Conservation (phyloP, 2,329 filamentous ascomycete genomes). For the Pseudogymnoascus sp. region DNA sequence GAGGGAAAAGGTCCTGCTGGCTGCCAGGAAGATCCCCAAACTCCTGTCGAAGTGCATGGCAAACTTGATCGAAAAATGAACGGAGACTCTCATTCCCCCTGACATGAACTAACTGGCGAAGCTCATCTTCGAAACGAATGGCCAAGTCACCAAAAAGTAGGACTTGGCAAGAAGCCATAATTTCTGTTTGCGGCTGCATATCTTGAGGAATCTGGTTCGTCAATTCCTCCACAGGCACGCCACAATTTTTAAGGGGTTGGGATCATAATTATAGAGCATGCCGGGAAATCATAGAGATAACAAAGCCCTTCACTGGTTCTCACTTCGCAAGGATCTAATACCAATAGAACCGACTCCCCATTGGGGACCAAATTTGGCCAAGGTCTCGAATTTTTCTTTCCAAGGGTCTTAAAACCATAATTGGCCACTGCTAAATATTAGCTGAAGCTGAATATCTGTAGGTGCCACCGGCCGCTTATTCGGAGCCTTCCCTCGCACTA, state of each 20-base stretch:
- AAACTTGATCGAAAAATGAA: slow-evolving; percentile 2
- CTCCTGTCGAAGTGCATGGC: not conserved
- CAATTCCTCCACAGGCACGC: not conserved
- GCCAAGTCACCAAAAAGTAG: slow-evolving; percentile 1
- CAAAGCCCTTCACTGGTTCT: not conserved
- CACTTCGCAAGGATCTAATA: not conserved
- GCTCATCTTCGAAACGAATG: not conserved
- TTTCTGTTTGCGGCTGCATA: not conserved
- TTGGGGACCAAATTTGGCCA: not conserved
- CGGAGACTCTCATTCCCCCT: not conserved
- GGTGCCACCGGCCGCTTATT: not conserved
- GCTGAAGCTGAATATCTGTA: not conserved
- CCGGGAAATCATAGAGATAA: not conserved
- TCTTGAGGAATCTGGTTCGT: not conserved
- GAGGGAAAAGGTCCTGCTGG: not conserved
- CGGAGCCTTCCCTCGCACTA: not conserved
- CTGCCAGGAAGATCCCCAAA: not conserved
- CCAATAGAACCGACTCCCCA: not conserved
- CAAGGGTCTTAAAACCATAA: not conserved
- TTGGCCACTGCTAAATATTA: slow-evolving; percentile 1
- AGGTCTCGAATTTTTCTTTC: not conserved
- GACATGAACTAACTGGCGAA: not conserved
- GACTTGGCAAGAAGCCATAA: not conserved
- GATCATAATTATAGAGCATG: not conserved
- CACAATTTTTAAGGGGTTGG: too few relatives aligned